A percentile compares a stretch with the other conserved stretches of the same genome.
These are phyloP conservation scores for Mycena metata DNA, from an alignment of 768 basidiomycete species.

Conservation along the genomic window DNA sequence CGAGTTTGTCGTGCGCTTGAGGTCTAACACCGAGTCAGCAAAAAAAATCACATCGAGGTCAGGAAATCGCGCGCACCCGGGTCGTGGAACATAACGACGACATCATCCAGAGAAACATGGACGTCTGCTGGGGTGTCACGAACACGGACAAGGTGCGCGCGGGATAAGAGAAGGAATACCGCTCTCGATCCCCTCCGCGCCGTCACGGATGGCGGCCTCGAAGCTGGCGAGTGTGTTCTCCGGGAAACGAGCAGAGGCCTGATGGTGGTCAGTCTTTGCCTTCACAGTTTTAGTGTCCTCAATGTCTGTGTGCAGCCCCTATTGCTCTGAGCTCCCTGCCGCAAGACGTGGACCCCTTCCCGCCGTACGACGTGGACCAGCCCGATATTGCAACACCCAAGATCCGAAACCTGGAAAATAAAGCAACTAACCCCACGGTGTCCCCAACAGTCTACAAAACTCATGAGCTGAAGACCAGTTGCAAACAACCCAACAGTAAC, in stretches of 20 bases:
- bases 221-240: slow-evolving; percentile 98
- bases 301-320: too few species aligned
- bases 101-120: slow-evolving; percentile 89
- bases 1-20: slow-evolving; percentile 87
- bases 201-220: slow-evolving; percentile 94
- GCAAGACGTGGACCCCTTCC: too few species aligned
- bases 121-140: slow-evolving; percentile 85
- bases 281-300: too few species aligned
- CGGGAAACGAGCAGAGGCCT: slow-evolving; percentile 90
- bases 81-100: slow-evolving; percentile 97
- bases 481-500: neutral
- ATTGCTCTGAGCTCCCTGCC: too few species aligned
- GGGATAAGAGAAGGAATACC: slow-evolving; percentile 72
- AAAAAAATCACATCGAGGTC: slow-evolving; percentile 35
- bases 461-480: neutral
- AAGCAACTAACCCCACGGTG: slow-evolving; percentile 60
- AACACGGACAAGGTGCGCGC: slow-evolving; percentile 50
- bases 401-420: neutral
- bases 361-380: too few species aligned
- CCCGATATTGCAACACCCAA: too few species aligned
- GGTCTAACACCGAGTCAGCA: slow-evolving; percentile 54
- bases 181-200: slow-evolving; percentile 96
- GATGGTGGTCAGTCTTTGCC: slow-evolving; percentile 29
- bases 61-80: slow-evolving; percentile 64
- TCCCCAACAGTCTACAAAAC: slow-evolving; percentile 74